Evolutionary conservation across 345 rosid genomes (phyloP).

Genomic region (Rubroshorea leprosula): DNA sequence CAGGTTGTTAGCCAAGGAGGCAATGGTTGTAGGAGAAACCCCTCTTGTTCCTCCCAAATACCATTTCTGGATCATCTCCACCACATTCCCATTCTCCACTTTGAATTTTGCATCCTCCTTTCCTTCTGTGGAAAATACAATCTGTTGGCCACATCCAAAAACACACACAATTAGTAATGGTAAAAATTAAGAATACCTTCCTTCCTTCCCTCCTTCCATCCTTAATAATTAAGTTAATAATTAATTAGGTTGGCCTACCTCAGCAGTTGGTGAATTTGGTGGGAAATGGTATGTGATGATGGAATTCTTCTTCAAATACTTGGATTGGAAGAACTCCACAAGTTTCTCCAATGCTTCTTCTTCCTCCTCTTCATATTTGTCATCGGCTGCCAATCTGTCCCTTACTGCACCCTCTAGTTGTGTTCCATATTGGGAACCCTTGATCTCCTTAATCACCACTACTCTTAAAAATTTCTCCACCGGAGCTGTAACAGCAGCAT

Average conservation of each 20-base stretch:
- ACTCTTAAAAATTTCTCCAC: constrained; percentile 67
- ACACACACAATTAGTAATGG: not conserved
- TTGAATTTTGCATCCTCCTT: constrained; percentile 54
- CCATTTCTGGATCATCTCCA: constrained; percentile 79
- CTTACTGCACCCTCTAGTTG: constrained; percentile 77
- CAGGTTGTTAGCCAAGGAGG: constrained; percentile 47
- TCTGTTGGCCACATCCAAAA: constrained; percentile 27
- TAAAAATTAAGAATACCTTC: not conserved
- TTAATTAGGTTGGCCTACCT: constrained; percentile 31
- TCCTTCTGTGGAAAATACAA: constrained; percentile 51
- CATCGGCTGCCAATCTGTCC: constrained; percentile 74
- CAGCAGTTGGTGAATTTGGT: constrained; percentile 36
- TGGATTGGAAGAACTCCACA: constrained; percentile 76
- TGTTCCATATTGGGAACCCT: constrained; percentile 90
- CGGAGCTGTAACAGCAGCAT: constrained; percentile 38
- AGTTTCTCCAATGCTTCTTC: constrained; percentile 77
- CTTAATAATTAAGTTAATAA: not conserved
- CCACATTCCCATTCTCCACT: constrained; percentile 73
- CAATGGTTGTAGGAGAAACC: constrained; percentile 61
- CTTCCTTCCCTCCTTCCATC: too few relatives aligned
- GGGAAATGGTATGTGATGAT: constrained; percentile 71
- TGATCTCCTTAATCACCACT: constrained; percentile 87
- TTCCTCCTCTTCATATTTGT: constrained; percentile 90
- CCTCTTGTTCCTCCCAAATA: constrained; percentile 76
- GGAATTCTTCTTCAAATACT: constrained; percentile 69